Conservation (phyloP, 176 grass and related monocot genomes). For the Phoenix roebelenii region DNA sequence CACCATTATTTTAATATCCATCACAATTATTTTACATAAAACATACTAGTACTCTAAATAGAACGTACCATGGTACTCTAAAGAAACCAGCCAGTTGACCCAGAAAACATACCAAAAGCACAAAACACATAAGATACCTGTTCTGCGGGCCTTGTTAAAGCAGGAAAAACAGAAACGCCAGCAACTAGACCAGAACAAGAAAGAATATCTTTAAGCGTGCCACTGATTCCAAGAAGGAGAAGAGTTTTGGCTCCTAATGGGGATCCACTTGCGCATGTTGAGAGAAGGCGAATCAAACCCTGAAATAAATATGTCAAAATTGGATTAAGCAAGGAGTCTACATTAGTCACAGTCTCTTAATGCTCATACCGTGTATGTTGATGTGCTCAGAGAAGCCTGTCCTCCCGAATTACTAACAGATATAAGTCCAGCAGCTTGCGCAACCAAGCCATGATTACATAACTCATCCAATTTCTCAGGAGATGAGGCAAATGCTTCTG, state of each 20-base stretch:
- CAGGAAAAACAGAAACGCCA: constrained; percentile 51
- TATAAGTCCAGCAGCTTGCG: constrained; percentile 62
- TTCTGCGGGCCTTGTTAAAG: constrained; percentile 67
- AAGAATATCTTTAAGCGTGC: constrained; percentile 86
- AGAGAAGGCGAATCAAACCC: constrained; percentile 73
- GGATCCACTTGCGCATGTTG: constrained; percentile 73
- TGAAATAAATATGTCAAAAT: constrained; percentile 21
- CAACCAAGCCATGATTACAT: constrained; percentile 80
- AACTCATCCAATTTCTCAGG: constrained; percentile 77
- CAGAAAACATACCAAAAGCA: neutral
- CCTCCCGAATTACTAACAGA: constrained; percentile 61
- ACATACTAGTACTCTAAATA: too few species aligned
- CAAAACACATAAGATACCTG: constrained; percentile 33
- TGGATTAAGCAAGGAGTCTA: neutral
- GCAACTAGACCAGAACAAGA: constrained; percentile 60
- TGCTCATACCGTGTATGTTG: constrained; percentile 59
- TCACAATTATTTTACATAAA: too few species aligned
- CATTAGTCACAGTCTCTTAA: too few species aligned
- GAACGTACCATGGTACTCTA: too few species aligned
- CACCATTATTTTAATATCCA: too few species aligned
- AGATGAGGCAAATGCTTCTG: constrained; percentile 60
- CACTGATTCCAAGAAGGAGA: constrained; percentile 69
- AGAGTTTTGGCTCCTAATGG: constrained; percentile 71
- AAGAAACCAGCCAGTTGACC: too few species aligned
- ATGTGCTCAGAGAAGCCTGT: constrained; percentile 69